Conservation (phyloP, 202 grass and related monocot species). For the Schoenoplectus triqueter region DNA sequence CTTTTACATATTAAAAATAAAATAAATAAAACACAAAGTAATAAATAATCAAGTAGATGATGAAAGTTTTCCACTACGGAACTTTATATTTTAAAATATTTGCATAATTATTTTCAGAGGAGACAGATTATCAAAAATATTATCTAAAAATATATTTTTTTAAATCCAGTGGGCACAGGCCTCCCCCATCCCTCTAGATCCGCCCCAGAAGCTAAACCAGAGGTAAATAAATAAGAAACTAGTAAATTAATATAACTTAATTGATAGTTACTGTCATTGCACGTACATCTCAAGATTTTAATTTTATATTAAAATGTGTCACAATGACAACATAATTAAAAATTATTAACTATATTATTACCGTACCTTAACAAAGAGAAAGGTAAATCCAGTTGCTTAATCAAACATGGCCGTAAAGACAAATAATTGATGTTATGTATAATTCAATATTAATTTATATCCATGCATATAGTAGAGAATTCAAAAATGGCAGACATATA, state of each 20-base stretch:
- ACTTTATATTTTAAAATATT: too few species aligned
- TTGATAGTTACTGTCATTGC: not conserved
- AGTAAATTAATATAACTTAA: too few species aligned
- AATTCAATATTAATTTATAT: not conserved
- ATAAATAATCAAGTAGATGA: too few species aligned
- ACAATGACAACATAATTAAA: not conserved
- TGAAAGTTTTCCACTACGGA: too few species aligned
- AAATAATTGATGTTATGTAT: not conserved
- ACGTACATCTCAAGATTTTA: not conserved
- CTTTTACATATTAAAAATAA: too few species aligned
- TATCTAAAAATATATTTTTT: too few species aligned
- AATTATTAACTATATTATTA: not conserved
- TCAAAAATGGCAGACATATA: slow-evolving; percentile 23
- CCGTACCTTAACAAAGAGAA: not conserved
- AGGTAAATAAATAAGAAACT: not conserved
- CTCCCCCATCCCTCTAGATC: too few species aligned
- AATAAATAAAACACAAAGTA: too few species aligned
- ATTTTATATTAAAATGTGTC: not conserved
- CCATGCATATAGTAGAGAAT: not conserved
- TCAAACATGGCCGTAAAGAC: not conserved
- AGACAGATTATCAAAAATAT: too few species aligned
- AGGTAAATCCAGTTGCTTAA: not conserved
- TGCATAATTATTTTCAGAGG: too few species aligned
- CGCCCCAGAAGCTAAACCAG: not conserved
- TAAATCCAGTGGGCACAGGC: too few species aligned